Evolutionary conservation across 2,329 filamentous ascomycete species (phyloP), one percentile per base, ranked within the genome.

Genomic region (Neoscytalidium dimidiatum): DNA sequence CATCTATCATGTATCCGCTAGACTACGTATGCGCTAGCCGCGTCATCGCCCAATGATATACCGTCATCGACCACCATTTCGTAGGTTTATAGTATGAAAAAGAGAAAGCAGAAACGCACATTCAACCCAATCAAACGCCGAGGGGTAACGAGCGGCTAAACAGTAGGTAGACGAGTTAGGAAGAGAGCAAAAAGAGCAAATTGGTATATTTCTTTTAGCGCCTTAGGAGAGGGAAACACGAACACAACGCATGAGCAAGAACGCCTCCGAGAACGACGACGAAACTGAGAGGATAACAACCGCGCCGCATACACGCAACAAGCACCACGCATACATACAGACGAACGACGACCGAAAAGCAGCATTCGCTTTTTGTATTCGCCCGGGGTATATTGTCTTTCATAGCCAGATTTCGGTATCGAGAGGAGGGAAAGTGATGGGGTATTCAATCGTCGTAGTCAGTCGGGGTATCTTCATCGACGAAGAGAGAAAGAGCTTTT

Each of bases 121-220:
- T 29, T 11, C 58, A 48, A 19, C 28, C 43, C 26, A 61, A 43
- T 41, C 33, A 29, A 62, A 51, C 31, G n/a, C 44, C 58, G 28
- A 33, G 49, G 35, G 46, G 31, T 49, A 62, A 51, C 21, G 58
- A 62, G 58, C 46, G 58, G 58, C 43, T 41, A 62, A 38, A 62
- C 58, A 29, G 48, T 43, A 52, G 33, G 43, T n/a, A 46, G 31
- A 23, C 26, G 31, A 29, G 44, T 23, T 46, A 21, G 56, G 31
- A 21, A 38, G 28, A 35, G 38, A 64, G 51, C 62, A 57, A 35
- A 57, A 64, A 71, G 73, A 74, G 74, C 72, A 77, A 76, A 76
- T 75, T 77, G 75, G 75, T 78, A 78, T 78, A 77, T 77, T 76
- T 77, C 71, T 78, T 73, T 76, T 77, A 72, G 75, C 75, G 74